Evolutionary conservation across 306 rosid genomes (phyloP), one percentile per base, ranked within the genome.

Genomic region (Prunus davidiana): DNA sequence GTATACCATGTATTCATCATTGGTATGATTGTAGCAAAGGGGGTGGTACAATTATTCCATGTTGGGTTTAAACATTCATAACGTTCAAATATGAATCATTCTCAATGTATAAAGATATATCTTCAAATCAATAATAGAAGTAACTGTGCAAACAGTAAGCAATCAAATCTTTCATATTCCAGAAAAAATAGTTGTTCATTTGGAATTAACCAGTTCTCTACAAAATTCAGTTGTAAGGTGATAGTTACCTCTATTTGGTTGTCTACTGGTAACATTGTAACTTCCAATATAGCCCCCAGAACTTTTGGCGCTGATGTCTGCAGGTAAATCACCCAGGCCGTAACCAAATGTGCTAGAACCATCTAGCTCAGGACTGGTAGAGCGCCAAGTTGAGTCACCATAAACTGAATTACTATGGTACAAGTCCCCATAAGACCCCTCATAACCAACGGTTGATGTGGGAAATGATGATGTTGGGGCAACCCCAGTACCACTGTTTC

Each of bases 161-260:
- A 64, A 71, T 45, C 71, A 77, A 27, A 63, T 71, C 73, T 69
- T 62, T 20, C 18, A 56, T 60, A 58, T 66, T 76, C 65, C 67
- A 73, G 69, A 18, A 18, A 74, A 67, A 12, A 38, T 7, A 57
- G 15, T n/a, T 73, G 27, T 25, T 60, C 68, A 34, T 79, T 66
- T 28, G 69, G 66, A 74, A 62, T 25, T 32, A 76, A 71, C 45
- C 66, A 73, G 76, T 54, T 69, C 76, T 72, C 73, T 12, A 14
- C 1, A 60, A 66, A 67, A 67, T 57, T 75, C 38, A n/a, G 64
- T 2, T 3, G 11, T 10, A 74, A 57, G 76, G 47, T 65, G 50
- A 28, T 18, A 52, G 75, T 78, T 87, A 93, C 98, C 98, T 91
- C 96, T 91, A 90, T 85, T 91, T 79, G 97, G 43, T 60, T 91